A percentile compares a stretch with the other conserved stretches of the same genome.
Evolutionary conservation across 176 grass and related monocot genomes (phyloP).

Genomic region (Cenchrus americanus): DNA sequence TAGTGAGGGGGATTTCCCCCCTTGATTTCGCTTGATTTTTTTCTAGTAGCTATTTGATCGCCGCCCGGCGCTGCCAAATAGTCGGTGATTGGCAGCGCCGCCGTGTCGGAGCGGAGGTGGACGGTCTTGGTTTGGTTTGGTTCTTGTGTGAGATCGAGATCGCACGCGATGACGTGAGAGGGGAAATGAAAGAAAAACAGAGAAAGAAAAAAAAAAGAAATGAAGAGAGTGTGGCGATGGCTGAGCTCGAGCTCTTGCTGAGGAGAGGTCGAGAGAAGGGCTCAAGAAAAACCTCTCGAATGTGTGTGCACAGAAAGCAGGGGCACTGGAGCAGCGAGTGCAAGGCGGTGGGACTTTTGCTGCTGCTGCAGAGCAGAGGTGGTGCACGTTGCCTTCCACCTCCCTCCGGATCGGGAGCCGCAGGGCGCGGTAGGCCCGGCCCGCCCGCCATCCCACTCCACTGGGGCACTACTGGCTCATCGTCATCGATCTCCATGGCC

Average conservation of each 20-base stretch:
- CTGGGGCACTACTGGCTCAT: background rate
- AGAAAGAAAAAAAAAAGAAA: background rate
- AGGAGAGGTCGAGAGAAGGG: conserved; percentile 44
- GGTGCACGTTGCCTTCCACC: conserved; percentile 41
- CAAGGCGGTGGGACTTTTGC: conserved; percentile 12
- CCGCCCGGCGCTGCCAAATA: conserved; percentile 20
- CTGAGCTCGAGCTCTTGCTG: conserved; percentile 26
- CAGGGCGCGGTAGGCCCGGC: background rate
- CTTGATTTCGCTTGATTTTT: background rate
- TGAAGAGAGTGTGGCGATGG: background rate
- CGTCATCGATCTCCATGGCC: background rate
- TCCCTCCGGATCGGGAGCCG: conserved; percentile 1
- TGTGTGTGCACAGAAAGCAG: conserved; percentile 20
- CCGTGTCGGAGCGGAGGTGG: conserved; percentile 16
- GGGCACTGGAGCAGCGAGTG: conserved; percentile 1
- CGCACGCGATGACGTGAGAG: too few species aligned
- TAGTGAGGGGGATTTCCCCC: background rate
- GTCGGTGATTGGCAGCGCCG: conserved; percentile 41
- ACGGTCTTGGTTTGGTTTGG: conserved; percentile 1
- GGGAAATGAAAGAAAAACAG: background rate
- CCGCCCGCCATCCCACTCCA: background rate
- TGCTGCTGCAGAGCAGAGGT: conserved; percentile 5
- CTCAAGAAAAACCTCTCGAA: background rate
- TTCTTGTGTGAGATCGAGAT: conserved; percentile 28
- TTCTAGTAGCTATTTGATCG: conserved; percentile 29